Evolutionary conservation across 2,329 filamentous ascomycete genomes (phyloP), one percentile per base, ranked within the genome.

Genomic region (Waltergamsia citrina): DNA sequence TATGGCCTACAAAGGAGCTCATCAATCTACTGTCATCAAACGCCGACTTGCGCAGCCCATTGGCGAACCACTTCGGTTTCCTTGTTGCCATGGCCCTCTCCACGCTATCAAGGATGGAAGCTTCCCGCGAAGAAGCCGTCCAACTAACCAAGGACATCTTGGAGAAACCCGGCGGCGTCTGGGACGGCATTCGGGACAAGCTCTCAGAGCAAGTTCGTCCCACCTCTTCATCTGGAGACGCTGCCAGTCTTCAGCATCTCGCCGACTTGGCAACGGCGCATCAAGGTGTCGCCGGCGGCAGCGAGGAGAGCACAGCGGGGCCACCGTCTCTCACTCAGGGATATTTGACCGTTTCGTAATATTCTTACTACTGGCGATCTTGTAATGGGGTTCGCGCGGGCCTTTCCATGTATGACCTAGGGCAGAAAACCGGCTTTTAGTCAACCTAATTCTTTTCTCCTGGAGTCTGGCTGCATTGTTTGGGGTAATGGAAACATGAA

Each of bases 11-110:
- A 18, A 65, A 67, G 39, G 69, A 78, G 45, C 65, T 78, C 5
- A 65, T 71, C 25, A 62, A 60, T n/a, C 63, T 82, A 32, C 59
- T 85, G 21, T 64, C 71, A 6, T 59, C 61, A 20, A 71, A 72
- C 26, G 53, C 66, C 4, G 67, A 69, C 30, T 56, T 78, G 7
- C 59, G 73, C 29, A 78, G 68, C 34, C 80, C 81, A 0, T 57
- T 85, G 29, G 76, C 75, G 36, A 76, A 84, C 47, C 78, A 85
- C 48, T 80, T 81, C 42, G 69, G 69, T 35, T 68, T 67, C 10
- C 61, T 85, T 8, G 65, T 69, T 2, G 62, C 71, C 9, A 60
- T 82, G 46, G 69, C 71, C n/a, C 59, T 86, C 4, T 55, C 74
- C 31, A 73, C 79, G 42, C 61, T 85, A 22, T 57, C 59, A 21